Percentiles rank a stretch among this genome's conserved stretches.
These are phyloP conservation scores for Neolentinus lepideus DNA, from an alignment of 1,284 basidiomycete genomes.

Conservation along the genomic window DNA sequence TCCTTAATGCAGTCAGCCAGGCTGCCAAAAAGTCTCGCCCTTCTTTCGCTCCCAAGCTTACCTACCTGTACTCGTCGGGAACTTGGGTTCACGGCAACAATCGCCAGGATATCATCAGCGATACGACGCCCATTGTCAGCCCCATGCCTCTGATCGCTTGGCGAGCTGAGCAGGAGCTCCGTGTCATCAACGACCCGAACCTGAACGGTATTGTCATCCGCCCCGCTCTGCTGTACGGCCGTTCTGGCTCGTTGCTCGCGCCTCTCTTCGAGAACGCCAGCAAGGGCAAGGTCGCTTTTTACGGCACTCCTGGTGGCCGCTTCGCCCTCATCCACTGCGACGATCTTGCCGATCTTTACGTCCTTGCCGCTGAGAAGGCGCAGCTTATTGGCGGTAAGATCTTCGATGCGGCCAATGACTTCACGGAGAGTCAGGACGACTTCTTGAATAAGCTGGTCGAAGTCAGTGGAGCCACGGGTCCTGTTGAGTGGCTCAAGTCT, in stretches of 20 bases:
- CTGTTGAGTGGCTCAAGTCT: conserved; percentile 25
- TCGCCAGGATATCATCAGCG: conserved; percentile 24
- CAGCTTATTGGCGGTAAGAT: conserved; percentile 31
- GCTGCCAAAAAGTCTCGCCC: conserved; percentile 26
- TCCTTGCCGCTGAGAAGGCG: conserved; percentile 35
- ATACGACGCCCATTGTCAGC: conserved; percentile 25
- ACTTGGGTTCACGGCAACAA: conserved; percentile 40
- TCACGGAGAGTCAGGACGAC: conserved; percentile 36
- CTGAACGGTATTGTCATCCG: conserved; percentile 46
- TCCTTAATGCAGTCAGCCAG: conserved; percentile 27
- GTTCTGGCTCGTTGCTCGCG: conserved; percentile 32
- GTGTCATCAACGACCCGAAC: conserved; percentile 20
- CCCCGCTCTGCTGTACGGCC: conserved; percentile 40
- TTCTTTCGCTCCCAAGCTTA: conserved; percentile 28
- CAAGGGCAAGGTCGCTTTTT: conserved; percentile 29
- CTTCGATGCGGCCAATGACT: conserved; percentile 38
- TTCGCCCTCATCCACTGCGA: conserved; percentile 39
- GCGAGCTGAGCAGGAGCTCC: conserved; percentile 30
- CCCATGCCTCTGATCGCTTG: conserved; percentile 26
- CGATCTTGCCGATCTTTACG: conserved; percentile 42
- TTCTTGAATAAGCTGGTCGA: conserved; percentile 34
- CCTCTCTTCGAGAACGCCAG: conserved; percentile 30
- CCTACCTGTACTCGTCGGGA: conserved; percentile 44
- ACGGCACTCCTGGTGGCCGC: conserved; percentile 33
- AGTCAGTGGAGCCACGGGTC: conserved; percentile 29